Conservation (phyloP, 2,329 filamentous ascomycete genomes). For the Neonectria hederae region DNA sequence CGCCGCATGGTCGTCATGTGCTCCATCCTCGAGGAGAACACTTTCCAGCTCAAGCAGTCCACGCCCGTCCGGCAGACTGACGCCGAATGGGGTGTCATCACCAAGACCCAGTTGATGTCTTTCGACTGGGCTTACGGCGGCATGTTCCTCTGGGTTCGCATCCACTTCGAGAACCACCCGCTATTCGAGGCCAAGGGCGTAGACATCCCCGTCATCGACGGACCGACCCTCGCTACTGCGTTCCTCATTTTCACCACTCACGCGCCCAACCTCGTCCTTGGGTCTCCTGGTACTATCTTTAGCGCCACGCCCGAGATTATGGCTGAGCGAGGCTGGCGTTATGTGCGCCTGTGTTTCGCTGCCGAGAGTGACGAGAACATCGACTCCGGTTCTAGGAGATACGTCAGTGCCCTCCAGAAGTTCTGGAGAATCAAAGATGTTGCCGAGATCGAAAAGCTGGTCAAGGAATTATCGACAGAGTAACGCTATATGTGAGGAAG, state of each 20-base stretch:
- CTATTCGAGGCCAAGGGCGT: constrained; percentile 59
- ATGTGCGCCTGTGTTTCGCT: constrained; percentile 84
- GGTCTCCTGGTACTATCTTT: constrained; percentile 79
- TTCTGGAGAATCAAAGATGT: constrained; percentile 82
- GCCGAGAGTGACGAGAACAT: constrained; percentile 80
- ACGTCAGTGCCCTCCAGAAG: constrained; percentile 73
- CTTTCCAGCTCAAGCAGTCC: constrained; percentile 72
- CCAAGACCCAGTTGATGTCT: constrained; percentile 76
- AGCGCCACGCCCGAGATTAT: constrained; percentile 69
- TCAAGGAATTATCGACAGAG: constrained; percentile 48
- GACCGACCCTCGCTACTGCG: constrained; percentile 67
- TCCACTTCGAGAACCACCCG: constrained; percentile 78
- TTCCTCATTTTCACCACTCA: constrained; percentile 77
- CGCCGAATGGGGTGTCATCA: constrained; percentile 78
- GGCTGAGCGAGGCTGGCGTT: constrained; percentile 71
- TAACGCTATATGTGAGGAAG: too few species aligned
- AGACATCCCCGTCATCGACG: constrained; percentile 56
- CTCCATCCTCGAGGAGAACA: constrained; percentile 73
- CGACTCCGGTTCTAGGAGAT: constrained; percentile 66
- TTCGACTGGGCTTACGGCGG: constrained; percentile 85
- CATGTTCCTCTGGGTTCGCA: constrained; percentile 89
- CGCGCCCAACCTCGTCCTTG: constrained; percentile 75
- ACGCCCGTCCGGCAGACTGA: constrained; percentile 55
- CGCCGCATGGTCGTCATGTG: constrained; percentile 85
- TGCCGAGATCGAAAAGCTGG: constrained; percentile 70